Percentiles rank a stretch among this genome's conserved stretches.
Evolutionary conservation across 2,329 filamentous ascomycete genomes (phyloP).

Genomic region (Cytospora chrysosperma): DNA sequence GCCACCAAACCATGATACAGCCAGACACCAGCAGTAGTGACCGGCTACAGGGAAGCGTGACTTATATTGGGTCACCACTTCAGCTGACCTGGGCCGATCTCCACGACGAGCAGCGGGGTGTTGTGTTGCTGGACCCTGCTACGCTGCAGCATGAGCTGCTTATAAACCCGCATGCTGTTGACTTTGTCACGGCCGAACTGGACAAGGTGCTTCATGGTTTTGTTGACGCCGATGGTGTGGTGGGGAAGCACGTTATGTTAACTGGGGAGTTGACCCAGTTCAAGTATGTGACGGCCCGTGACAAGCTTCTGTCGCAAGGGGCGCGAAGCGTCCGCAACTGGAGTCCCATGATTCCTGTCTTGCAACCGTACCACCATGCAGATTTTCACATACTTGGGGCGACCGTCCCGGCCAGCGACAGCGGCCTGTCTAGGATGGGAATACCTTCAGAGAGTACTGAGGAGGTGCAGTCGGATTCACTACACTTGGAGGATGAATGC

Average conservation of each 20-base stretch:
- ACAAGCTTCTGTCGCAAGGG: conserved; percentile 31
- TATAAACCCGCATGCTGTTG: conserved; percentile 32
- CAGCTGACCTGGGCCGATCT: conserved; percentile 36
- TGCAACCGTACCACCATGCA: conserved; percentile 12
- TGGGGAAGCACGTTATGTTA: conserved; percentile 35
- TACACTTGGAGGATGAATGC: not conserved
- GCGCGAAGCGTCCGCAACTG: conserved; percentile 32
- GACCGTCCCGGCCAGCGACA: conserved; percentile 28
- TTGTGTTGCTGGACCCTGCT: conserved; percentile 32
- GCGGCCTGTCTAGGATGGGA: not conserved
- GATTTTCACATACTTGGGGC: conserved; percentile 23
- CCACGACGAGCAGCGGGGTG: conserved; percentile 32
- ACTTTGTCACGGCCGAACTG: conserved; percentile 28
- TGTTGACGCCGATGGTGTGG: conserved; percentile 25
- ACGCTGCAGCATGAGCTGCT: conserved; percentile 32
- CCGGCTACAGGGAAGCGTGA: conserved; percentile 30
- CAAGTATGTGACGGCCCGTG: conserved; percentile 31
- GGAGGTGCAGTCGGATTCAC: not conserved
- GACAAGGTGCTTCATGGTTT: conserved; percentile 28
- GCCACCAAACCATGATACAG: conserved; percentile 34
- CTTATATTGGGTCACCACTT: conserved; percentile 34
- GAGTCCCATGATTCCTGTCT: conserved; percentile 25
- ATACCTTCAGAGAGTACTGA: not conserved
- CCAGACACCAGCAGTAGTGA: conserved; percentile 9
- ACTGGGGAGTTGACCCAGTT: conserved; percentile 29